Evolutionary conservation across 805 yeast genomes (phyloP).

Genomic region (Phaffomyces antillensis): DNA sequence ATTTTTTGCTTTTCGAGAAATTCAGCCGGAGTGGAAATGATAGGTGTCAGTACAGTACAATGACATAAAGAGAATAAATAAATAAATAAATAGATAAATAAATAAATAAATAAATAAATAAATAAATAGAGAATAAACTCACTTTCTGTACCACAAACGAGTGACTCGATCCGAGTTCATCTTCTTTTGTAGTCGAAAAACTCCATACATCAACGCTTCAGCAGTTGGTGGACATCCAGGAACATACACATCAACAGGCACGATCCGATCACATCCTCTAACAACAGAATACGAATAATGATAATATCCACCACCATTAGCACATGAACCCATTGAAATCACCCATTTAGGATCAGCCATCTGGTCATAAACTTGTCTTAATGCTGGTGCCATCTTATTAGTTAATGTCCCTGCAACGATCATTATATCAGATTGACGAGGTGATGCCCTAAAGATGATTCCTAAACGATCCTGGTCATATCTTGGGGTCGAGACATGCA

Average conservation of each 20-base stretch:
- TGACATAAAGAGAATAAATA: neutral
- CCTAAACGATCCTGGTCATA: slow-evolving; percentile 91
- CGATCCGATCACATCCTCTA: slow-evolving; percentile 82
- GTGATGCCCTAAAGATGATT: slow-evolving; percentile 88
- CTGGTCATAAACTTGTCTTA: slow-evolving; percentile 89
- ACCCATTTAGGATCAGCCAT: slow-evolving; percentile 96
- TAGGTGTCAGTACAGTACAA: no score
- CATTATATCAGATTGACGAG: slow-evolving; percentile 88
- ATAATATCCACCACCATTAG: slow-evolving; percentile 90
- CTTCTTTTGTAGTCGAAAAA: slow-evolving; percentile 83
- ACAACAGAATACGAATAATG: slow-evolving; percentile 86
- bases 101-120: neutral
- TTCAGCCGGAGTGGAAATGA: no score
- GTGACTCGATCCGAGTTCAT: slow-evolving; percentile 78
- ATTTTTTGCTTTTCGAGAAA: no score
- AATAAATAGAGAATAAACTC: slow-evolving; percentile 5
- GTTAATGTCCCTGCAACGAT: slow-evolving; percentile 90
- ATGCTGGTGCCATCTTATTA: slow-evolving; percentile 89
- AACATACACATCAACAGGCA: slow-evolving; percentile 85
- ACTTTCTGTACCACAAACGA: slow-evolving; percentile 77
- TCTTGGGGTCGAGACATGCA: slow-evolving; percentile 88
- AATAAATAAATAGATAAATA: neutral
- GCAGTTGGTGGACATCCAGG: slow-evolving; percentile 93
- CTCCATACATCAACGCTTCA: slow-evolving; percentile 87
- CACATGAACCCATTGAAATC: slow-evolving; percentile 90